These are phyloP conservation scores for Neonectria hederae DNA, from an alignment of 2,329 filamentous ascomycete genomes.

Conservation along the genomic window DNA sequence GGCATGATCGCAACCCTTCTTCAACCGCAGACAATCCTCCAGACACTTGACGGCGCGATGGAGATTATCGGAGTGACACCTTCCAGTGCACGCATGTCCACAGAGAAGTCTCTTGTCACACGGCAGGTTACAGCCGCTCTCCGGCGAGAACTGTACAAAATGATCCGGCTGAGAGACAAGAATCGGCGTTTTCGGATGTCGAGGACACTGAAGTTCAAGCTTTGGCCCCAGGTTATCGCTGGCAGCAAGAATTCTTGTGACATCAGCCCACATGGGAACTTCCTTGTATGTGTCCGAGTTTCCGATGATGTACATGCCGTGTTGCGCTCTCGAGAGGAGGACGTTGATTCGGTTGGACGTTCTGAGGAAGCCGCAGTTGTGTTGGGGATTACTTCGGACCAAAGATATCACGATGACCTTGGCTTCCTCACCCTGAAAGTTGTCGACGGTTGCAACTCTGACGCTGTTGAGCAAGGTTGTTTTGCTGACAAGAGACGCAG, in stretches of 20 bases:
- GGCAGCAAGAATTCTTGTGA: constrained; percentile 58
- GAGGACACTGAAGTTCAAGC: constrained; percentile 67
- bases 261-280: constrained; percentile 6
- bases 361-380: constrained; percentile 71
- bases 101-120: constrained; percentile 61
- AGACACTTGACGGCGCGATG: constrained; percentile 58
- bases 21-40: constrained; percentile 54
- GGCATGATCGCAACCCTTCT: constrained; percentile 55
- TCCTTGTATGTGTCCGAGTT: constrained; percentile 10
- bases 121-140: constrained; percentile 66
- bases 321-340: constrained; percentile 11
- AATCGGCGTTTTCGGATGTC: constrained; percentile 65
- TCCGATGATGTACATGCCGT: constrained; percentile 18
- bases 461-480: constrained; percentile 58
- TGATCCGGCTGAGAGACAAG: constrained; percentile 63
- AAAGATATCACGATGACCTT: constrained; percentile 76
- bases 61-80: constrained; percentile 58
- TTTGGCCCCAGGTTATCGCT: constrained; percentile 57
- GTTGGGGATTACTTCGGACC: constrained; percentile 71
- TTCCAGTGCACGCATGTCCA: constrained; percentile 57
- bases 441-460: constrained; percentile 73
- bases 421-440: constrained; percentile 81
- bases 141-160: constrained; percentile 65
- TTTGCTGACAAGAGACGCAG: constrained; percentile 23
- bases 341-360: constrained; percentile 68